Evolutionary conservation across 2,329 filamentous ascomycete genomes (phyloP).

Genomic region (Alternaria angustiovoidea): DNA sequence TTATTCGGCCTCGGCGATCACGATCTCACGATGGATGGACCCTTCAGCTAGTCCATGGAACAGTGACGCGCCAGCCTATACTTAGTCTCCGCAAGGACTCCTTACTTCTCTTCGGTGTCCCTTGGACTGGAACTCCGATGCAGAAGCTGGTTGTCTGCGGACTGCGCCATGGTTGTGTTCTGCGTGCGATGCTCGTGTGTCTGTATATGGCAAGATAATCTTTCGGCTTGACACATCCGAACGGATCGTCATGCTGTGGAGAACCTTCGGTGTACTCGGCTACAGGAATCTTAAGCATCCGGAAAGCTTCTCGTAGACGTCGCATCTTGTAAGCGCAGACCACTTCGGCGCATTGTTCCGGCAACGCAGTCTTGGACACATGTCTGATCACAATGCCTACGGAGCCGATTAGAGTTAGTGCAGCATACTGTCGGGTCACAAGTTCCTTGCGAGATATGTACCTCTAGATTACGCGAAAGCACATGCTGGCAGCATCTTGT

Average conservation of each 20-base stretch:
- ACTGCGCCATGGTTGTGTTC: background rate
- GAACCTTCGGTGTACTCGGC: background rate
- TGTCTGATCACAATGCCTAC: background rate
- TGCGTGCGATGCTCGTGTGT: background rate
- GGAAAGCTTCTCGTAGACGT: background rate
- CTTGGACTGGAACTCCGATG: background rate
- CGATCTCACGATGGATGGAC: conserved; percentile 13
- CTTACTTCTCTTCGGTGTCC: background rate
- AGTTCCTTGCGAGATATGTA: conserved; percentile 1
- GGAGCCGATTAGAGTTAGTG: conserved; percentile 6
- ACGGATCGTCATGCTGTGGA: background rate
- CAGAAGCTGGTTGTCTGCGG: background rate
- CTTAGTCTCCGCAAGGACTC: conserved; percentile 4
- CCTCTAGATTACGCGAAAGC: background rate
- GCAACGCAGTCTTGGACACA: background rate
- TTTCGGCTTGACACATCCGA: background rate
- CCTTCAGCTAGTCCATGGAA: conserved; percentile 7
- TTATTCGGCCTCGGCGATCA: conserved; percentile 11
- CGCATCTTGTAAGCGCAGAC: background rate
- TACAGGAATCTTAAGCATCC: background rate
- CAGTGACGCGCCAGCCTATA: conserved; percentile 8
- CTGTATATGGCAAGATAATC: background rate
- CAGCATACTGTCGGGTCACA: background rate
- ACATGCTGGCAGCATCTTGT: background rate
- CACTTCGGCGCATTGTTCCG: background rate